Evolutionary conservation across 1,284 basidiomycete genomes (phyloP), one percentile per base, ranked within the genome.

Genomic region (Malassezia nana): DNA sequence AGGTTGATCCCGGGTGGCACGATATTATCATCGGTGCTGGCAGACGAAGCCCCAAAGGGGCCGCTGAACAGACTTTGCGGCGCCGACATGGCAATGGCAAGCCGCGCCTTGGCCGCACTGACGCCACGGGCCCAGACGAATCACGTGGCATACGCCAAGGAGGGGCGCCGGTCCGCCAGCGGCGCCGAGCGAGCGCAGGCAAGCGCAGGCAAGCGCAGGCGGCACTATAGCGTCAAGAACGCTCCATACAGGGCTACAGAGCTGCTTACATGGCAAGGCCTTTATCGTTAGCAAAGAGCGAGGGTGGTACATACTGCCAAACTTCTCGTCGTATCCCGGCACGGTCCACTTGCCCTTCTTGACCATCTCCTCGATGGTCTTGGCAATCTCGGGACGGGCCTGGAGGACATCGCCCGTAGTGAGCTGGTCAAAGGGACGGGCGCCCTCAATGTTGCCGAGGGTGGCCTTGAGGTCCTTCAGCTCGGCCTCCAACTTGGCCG

Each of bases 271-370:
- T 38, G 35, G 46, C 42, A 40, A 56, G 49, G 45, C 39, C 54
- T 56, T 42, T 22, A 8, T 15, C 18, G 42, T 29, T 29, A 50
- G 41, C 35, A 7, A 6, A 10, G 15, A 4, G 40, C 13, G 22
- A 2, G 12, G 16, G 16, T 9, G 22, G 26, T 42, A 42, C 40
- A 42, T 42, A 42, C 40, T 73, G 52, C 69, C 72, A 49, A 71
- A 72, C 65, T 70, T 72, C 62, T 72, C 72, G 46, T 66, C 61
- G 69, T 74, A 74, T 35, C 70, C 69, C 31, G 72, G 72, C 55
- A 94, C 89, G 74, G 85, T 87, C 86, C 89, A 98, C 80, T 96
- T 96, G 77, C 94, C 94, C 81, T 98, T 94, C 82, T 87, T 85
- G 71, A 96, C 77, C 90, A 96, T 96, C 69, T 83, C 90, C 79